phyloP scores from a whole-genome alignment of 192 early-diverging fungal species.

The Mortierella alpina region DNA sequence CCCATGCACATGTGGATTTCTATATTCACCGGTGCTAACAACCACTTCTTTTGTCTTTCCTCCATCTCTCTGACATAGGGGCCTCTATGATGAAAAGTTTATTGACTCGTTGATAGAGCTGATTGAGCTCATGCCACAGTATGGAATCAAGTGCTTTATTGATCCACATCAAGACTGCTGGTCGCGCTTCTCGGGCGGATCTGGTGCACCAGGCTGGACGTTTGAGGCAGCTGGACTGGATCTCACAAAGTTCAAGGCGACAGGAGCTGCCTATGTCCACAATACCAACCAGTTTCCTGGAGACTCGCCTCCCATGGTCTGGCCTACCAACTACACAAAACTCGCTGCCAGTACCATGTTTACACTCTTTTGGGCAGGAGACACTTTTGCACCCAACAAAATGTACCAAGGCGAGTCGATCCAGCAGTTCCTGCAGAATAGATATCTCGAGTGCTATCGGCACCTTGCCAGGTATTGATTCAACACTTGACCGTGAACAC shows the following conservation, averaged over 20 bases:
- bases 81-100: constrained; percentile 83
- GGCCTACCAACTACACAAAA: constrained; percentile 92
- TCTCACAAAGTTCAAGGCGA: constrained; percentile 75
- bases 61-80: constrained; percentile 42
- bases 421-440: constrained; percentile 74
- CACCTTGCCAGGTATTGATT: constrained; percentile 69
- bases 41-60: neutral
- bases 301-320: constrained; percentile 70
- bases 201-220: constrained; percentile 88
- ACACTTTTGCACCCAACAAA: constrained; percentile 75
- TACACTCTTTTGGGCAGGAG: constrained; percentile 82
- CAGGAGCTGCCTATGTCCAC: constrained; percentile 85
- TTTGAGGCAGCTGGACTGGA: constrained; percentile 85
- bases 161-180: constrained; percentile 92
- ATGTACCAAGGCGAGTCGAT: constrained; percentile 70
- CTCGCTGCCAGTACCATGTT: constrained; percentile 87
- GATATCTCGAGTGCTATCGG: constrained; percentile 72
- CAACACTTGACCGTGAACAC: too few relatives aligned
- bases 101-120: constrained; percentile 80
- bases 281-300: constrained; percentile 62
- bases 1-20: neutral
- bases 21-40: neutral
- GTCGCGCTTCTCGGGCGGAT: constrained; percentile 82
- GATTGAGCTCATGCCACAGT: constrained; percentile 71
- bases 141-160: constrained; percentile 87